Evolutionary conservation across 2,329 filamentous ascomycete species (phyloP).

Genomic region (Diaporthe citriasiana): DNA sequence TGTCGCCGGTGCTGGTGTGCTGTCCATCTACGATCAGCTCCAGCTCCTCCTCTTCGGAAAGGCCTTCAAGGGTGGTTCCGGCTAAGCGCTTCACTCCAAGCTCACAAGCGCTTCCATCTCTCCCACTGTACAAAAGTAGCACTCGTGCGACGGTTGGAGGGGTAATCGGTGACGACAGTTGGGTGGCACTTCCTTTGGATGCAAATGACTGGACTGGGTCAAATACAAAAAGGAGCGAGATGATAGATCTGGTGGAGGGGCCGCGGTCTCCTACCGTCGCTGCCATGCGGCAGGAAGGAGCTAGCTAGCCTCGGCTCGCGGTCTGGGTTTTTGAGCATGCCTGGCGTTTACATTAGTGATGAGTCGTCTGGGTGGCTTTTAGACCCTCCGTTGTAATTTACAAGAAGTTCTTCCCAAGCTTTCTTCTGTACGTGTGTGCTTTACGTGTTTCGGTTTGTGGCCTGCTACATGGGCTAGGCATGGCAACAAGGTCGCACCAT

Average conservation of each 20-base stretch:
- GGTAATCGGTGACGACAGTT: constrained; percentile 50
- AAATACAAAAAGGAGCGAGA: constrained; percentile 43
- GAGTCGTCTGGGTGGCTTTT: constrained; percentile 44
- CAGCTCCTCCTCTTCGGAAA: constrained; percentile 99
- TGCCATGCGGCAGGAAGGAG: constrained; percentile 26
- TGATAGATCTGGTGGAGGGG: constrained; percentile 47
- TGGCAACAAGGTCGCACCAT: constrained; percentile 7
- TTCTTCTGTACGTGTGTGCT: constrained; percentile 13
- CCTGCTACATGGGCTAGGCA: not conserved
- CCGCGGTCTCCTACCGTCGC: constrained; percentile 50
- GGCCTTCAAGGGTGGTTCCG: constrained; percentile 81
- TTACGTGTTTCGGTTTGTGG: not conserved
- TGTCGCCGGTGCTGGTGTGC: constrained; percentile 99
- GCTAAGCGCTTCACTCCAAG: constrained; percentile 49
- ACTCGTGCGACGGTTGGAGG: constrained; percentile 55
- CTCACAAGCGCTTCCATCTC: constrained; percentile 58
- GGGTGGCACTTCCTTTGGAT: constrained; percentile 43
- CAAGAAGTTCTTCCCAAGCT: constrained; percentile 40
- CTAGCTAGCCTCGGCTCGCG: constrained; percentile 35
- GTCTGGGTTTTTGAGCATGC: constrained; percentile 43
- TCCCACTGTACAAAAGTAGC: constrained; percentile 50
- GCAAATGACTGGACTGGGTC: constrained; percentile 47
- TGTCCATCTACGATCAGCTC: constrained; percentile 99
- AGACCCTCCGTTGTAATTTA: constrained; percentile 44
- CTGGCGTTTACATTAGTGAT: constrained; percentile 43